Percentiles rank a stretch among this genome's conserved stretches.
Evolutionary conservation across 495 filamentous ascomycete genomes (phyloP).

Genomic region (Aspergillus wentii): DNA sequence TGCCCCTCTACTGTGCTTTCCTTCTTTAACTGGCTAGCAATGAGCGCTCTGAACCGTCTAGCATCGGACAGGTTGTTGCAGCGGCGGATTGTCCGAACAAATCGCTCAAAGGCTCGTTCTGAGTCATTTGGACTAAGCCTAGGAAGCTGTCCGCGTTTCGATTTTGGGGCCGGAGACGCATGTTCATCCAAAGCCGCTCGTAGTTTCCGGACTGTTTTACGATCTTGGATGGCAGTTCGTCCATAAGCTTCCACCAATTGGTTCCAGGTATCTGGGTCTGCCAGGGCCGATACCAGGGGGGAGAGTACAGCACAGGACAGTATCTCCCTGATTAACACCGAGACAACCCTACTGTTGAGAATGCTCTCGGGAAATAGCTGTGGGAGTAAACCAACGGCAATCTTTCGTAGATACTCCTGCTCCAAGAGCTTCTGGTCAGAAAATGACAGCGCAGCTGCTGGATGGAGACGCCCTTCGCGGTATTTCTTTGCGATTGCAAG

Average conservation of each 20-base stretch:
- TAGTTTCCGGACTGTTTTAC: slow-evolving; percentile 90
- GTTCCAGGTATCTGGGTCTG: slow-evolving; percentile 97
- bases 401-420: slow-evolving; percentile 78
- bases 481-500: slow-evolving; percentile 92
- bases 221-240: slow-evolving; percentile 83
- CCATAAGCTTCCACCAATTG: slow-evolving; percentile 89
- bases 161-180: slow-evolving; percentile 74
- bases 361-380: slow-evolving; percentile 68
- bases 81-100: slow-evolving; percentile 83
- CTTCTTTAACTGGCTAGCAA: slow-evolving; percentile 86
- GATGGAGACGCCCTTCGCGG: slow-evolving; percentile 81
- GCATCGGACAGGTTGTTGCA: slow-evolving; percentile 93
- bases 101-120: slow-evolving; percentile 90
- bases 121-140: slow-evolving; percentile 65
- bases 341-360: slow-evolving; percentile 72
- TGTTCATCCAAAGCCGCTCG: slow-evolving; percentile 93
- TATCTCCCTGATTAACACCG: slow-evolving; percentile 78
- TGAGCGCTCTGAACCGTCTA: slow-evolving; percentile 81
- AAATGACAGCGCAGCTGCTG: slow-evolving; percentile 76
- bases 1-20: slow-evolving; percentile 73
- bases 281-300: slow-evolving; percentile 31
- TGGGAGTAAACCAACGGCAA: slow-evolving; percentile 66
- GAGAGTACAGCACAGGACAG: slow-evolving; percentile 50
- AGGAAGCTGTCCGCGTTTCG: slow-evolving; percentile 61
- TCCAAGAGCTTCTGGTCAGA: slow-evolving; percentile 77